These are phyloP conservation scores for Rhodotorula sp. DNA, from an alignment of 1,284 basidiomycete species.

Conservation along the genomic window DNA sequence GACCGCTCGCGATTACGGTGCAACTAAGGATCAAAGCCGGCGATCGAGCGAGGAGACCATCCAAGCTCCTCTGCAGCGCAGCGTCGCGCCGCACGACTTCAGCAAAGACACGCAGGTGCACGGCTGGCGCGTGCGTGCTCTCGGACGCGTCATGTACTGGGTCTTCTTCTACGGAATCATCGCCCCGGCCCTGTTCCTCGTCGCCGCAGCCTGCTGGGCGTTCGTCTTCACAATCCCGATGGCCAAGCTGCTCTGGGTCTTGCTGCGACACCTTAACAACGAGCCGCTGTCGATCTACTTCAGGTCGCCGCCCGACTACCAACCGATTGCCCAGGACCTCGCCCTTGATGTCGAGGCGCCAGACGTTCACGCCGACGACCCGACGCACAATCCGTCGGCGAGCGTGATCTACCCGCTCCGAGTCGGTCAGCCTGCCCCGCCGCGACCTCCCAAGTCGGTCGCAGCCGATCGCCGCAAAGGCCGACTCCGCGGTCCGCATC, in stretches of 20 bases:
- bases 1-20: not conserved
- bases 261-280: constrained; percentile 76
- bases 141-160: constrained; percentile 71
- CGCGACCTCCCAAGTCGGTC: constrained; percentile 46
- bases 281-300: constrained; percentile 87
- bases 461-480: constrained; percentile 57
- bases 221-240: constrained; percentile 94
- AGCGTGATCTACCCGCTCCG: constrained; percentile 44
- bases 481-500: constrained; percentile 53
- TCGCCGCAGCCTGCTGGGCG: constrained; percentile 87
- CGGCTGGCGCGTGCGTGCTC: constrained; percentile 49
- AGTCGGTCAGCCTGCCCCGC: constrained; percentile 51
- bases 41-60: constrained; percentile 32
- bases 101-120: constrained; percentile 22
- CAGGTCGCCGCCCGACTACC: constrained; percentile 67
- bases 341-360: constrained; percentile 27
- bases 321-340: constrained; percentile 31
- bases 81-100: constrained; percentile 24
- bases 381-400: not conserved
- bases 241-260: constrained; percentile 93
- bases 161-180: constrained; percentile 69
- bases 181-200: constrained; percentile 80
- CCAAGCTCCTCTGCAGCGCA: not conserved
- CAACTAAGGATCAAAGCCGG: constrained; percentile 6
- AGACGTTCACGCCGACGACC: constrained; percentile 31